Evolutionary conservation across 139 green algal genomes (phyloP), one percentile per base, ranked within the genome.

Genomic region (Chlamydomonas sp.): DNA sequence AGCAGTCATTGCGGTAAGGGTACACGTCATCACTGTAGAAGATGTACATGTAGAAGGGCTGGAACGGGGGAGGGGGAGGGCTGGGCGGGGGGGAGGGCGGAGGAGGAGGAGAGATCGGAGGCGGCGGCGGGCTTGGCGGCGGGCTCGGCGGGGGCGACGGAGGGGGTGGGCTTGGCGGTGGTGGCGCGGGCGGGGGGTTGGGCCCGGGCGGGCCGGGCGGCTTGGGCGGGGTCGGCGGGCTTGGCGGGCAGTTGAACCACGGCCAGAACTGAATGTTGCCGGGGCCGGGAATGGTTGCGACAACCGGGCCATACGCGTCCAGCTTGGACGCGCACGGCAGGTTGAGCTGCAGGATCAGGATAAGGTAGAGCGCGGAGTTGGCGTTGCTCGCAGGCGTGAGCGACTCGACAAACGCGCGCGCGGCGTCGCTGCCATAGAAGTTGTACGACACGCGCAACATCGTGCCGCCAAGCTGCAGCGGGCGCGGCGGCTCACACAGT

Each of bases 1-100:
- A 2, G 66, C 66, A 72, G 66, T 72, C 66, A 31, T 64, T 54
- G 38, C 63, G 33, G 35, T 58, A 31, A 37, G 48, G 48, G 47
- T 26, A 43, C 5, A 72, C 47, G 48, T 64, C 30, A n/a, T 24
- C 36, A 24, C 29, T 30, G 48, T 72, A 72, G 31, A 61, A 30
- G 48, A 63, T 72, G 48, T 13, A 26, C 20, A 72, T 43, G 30
- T 33, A 34, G 66, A 72, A 72, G n/a, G 34, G 47, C 34, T 72
- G 66, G 31, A 62, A 71, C 6, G 65, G 65, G 5, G 65, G 65
- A 3, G 65, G 65, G 48, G 62, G 62, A 5, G 62, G 62, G 6
- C 34, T 57, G 8, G 62, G 62, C 6, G 62, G 62, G 5, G 62
- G 35, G 3, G 5, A 13, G 34, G 62, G 62, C 4, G n/a, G 33